Percentiles rank a stretch among this genome's conserved stretches.
These are phyloP conservation scores for Colletotrichum cereale DNA, from an alignment of 2,329 filamentous ascomycete genomes.

Conservation along the genomic window DNA sequence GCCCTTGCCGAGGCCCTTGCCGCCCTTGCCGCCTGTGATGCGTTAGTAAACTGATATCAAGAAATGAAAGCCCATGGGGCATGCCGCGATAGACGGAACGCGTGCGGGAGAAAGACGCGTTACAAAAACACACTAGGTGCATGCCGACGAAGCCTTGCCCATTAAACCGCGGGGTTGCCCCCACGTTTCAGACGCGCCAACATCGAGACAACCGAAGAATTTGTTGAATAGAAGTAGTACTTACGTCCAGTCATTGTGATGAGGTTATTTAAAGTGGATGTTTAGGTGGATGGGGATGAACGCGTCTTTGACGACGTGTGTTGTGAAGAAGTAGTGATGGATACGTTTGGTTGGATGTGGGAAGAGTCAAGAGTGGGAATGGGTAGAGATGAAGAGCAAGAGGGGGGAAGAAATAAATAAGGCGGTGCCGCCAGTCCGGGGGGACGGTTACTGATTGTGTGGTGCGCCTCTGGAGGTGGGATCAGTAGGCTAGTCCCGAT, in stretches of 20 bases:
- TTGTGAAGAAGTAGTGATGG: conserved; percentile 26
- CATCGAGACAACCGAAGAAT: conserved; percentile 43
- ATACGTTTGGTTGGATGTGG: conserved; percentile 15
- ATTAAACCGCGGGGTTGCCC: conserved; percentile 27
- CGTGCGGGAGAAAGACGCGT: conserved; percentile 18
- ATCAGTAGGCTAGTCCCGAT: conserved; percentile 44
- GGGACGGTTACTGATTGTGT: conserved; percentile 42
- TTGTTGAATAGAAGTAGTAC: conserved; percentile 54
- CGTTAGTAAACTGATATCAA: conserved; percentile 24
- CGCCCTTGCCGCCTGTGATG: conserved; percentile 85
- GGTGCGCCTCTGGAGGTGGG: conserved; percentile 30
- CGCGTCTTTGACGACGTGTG: conserved; percentile 44
- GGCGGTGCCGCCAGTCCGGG: conserved; percentile 38
- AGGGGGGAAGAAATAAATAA: conserved; percentile 43
- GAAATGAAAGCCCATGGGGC: neutral
- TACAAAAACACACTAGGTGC: conserved; percentile 2
- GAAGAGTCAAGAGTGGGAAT: conserved; percentile 41
- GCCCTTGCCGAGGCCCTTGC: conserved; percentile 98
- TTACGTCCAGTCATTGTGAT: conserved; percentile 80
- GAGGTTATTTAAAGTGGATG: conserved; percentile 51
- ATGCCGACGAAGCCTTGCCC: conserved; percentile 8
- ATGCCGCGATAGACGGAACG: neutral
- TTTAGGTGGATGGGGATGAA: conserved; percentile 28
- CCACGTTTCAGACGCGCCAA: conserved; percentile 6
- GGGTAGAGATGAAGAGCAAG: conserved; percentile 26